phyloP scores from a whole-genome alignment of 2,329 filamentous ascomycete species.

The Penicillium oxalicum region DNA sequence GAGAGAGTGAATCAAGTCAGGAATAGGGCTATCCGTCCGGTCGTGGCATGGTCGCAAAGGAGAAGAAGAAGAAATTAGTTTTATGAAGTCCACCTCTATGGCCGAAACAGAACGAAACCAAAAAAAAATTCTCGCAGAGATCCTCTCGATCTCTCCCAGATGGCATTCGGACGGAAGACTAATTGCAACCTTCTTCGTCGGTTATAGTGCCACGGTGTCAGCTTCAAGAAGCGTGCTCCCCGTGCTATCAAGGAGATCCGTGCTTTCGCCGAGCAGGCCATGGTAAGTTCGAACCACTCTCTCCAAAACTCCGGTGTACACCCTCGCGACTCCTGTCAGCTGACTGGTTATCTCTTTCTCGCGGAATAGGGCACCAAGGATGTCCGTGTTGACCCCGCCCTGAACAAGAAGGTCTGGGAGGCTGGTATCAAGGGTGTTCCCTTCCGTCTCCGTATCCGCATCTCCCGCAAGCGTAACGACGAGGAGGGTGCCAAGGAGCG shows the following conservation, averaged over 20 bases:
- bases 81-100: slow-evolving; percentile 64
- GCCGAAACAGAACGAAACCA: slow-evolving; percentile 30
- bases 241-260: slow-evolving; percentile 99
- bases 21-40: neutral
- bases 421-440: slow-evolving; percentile 97
- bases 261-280: slow-evolving; percentile 83
- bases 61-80: slow-evolving; percentile 52
- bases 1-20: too few relatives aligned
- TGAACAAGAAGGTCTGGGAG: slow-evolving; percentile 99
- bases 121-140: slow-evolving; percentile 13
- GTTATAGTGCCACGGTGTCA: slow-evolving; percentile 83
- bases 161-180: slow-evolving; percentile 63
- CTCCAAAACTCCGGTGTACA: neutral
- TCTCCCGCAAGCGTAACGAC: slow-evolving; percentile 99
- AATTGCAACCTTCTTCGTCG: slow-evolving; percentile 42
- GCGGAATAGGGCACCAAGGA: slow-evolving; percentile 78
- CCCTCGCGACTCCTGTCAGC: neutral
- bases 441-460: slow-evolving; percentile 94
- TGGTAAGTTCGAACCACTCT: slow-evolving; percentile 63
- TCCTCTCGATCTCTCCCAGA: slow-evolving; percentile 20
- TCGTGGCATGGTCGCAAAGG: slow-evolving; percentile 5
- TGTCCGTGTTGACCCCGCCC: slow-evolving; percentile 94
- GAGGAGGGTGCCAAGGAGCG: slow-evolving; percentile 99
- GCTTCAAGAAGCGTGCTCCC: slow-evolving; percentile 99
- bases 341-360: too few relatives aligned